These are phyloP conservation scores for Kodamaea sagamina DNA, from an alignment of 805 yeast species.

Conservation along the genomic window DNA sequence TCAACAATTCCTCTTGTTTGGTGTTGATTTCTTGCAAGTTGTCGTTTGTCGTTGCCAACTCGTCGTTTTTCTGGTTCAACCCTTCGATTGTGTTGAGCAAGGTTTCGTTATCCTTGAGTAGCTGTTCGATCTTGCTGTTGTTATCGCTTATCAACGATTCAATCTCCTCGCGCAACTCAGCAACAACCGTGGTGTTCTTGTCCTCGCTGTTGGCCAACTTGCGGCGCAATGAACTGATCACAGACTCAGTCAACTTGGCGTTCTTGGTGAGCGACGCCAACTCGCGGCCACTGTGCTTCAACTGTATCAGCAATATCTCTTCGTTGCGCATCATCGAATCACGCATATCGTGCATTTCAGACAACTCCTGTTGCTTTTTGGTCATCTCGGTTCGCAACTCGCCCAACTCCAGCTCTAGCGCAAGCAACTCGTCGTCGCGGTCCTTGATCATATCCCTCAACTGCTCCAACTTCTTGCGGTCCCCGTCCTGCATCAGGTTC, in stretches of 20 bases:
- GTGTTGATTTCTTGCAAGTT: constrained; percentile 22
- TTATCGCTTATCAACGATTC: neutral
- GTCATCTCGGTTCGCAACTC: constrained; percentile 7
- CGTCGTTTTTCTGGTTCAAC: constrained; percentile 10
- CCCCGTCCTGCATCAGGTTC: constrained; percentile 26
- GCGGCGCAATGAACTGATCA: neutral
- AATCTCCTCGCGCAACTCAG: constrained; percentile 5
- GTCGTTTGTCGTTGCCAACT: constrained; percentile 13
- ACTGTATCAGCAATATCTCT: constrained; percentile 23
- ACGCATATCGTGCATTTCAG: constrained; percentile 5
- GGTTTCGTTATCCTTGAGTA: constrained; percentile 6
- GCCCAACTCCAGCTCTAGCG: constrained; percentile 8
- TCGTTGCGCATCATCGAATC: constrained; percentile 13
- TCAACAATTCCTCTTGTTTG: constrained; percentile 24
- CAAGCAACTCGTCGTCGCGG: constrained; percentile 9
- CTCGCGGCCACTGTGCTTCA: constrained; percentile 30
- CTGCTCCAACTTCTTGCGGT: constrained; percentile 12
- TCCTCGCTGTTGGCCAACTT: constrained; percentile 9
- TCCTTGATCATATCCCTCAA: constrained; percentile 12
- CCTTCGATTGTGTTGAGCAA: constrained; percentile 9
- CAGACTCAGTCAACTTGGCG: constrained; percentile 1
- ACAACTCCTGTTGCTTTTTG: constrained; percentile 10
- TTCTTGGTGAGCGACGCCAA: constrained; percentile 28
- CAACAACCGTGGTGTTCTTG: constrained; percentile 11
- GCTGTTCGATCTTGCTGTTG: neutral